These are phyloP conservation scores for Lanmaoa pseudosensibilis DNA, from an alignment of 768 basidiomycete genomes.

Conservation along the genomic window DNA sequence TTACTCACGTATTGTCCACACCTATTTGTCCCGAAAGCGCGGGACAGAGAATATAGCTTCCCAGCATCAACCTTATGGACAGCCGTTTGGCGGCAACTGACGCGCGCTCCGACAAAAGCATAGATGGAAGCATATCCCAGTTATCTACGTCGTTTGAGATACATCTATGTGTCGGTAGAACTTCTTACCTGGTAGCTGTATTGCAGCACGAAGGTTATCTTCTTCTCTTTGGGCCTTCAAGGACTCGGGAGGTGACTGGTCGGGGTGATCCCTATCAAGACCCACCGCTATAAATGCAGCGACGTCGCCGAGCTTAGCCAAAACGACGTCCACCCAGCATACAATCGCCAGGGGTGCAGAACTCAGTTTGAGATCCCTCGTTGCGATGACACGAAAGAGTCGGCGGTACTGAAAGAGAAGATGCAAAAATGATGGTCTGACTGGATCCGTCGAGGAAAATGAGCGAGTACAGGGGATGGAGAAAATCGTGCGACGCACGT, in stretches of 20 bases:
- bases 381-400: constrained; percentile 46
- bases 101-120: constrained; percentile 47
- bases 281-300: constrained; percentile 33
- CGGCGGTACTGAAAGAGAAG: constrained; percentile 54
- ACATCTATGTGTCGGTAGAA: neutral
- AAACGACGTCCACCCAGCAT: constrained; percentile 65
- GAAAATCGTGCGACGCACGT: constrained; percentile 15
- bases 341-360: constrained; percentile 38
- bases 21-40: constrained; percentile 26
- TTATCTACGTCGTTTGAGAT: constrained; percentile 40
- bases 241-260: constrained; percentile 25
- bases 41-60: constrained; percentile 52
- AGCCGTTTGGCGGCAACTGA: constrained; percentile 66
- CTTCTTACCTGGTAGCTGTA: constrained; percentile 63
- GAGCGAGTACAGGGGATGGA: neutral
- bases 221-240: constrained; percentile 46
- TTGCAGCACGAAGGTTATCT: constrained; percentile 55
- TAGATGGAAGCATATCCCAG: constrained; percentile 48
- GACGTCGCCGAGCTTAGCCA: constrained; percentile 51
- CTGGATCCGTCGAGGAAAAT: constrained; percentile 23
- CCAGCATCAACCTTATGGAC: constrained; percentile 55
- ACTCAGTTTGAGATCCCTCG: constrained; percentile 27
- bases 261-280: constrained; percentile 8
- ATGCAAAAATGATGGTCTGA: constrained; percentile 31
- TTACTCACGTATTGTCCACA: constrained; percentile 24